Evolutionary conservation across 2,329 filamentous ascomycete species (phyloP).

Genomic region (Trichoderma guizhouense): DNA sequence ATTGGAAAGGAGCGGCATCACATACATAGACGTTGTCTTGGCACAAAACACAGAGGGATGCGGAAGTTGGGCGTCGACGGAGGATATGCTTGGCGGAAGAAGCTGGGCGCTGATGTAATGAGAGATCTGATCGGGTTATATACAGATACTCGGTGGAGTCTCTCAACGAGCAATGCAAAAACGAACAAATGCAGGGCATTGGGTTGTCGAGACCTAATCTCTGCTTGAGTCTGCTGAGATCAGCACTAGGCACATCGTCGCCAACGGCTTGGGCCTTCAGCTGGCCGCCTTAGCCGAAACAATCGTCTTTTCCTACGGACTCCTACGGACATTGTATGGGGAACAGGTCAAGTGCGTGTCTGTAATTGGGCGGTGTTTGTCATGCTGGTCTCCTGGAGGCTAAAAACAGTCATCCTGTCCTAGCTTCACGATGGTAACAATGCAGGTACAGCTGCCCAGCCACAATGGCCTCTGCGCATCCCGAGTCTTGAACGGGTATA

Average conservation of each 20-base stretch:
- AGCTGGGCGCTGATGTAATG: constrained; percentile 3
- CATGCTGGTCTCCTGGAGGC: background rate
- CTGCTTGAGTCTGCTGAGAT: background rate
- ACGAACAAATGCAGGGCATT: background rate
- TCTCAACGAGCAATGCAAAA: background rate
- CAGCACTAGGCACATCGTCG: constrained; percentile 4
- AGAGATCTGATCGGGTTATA: constrained; percentile 1
- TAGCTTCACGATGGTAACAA: background rate
- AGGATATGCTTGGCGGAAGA: background rate
- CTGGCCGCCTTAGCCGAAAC: constrained; percentile 14
- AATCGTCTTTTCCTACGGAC: background rate
- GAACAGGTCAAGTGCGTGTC: background rate
- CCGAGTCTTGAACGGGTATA: background rate
- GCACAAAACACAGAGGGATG: background rate
- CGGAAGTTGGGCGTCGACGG: background rate
- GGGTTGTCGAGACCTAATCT: constrained; percentile 12
- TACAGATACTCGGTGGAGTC: background rate
- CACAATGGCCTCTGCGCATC: background rate
- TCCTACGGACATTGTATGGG: background rate
- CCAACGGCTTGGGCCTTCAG: background rate
- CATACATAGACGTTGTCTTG: background rate
- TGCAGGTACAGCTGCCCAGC: constrained; percentile 3
- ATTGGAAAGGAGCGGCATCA: background rate
- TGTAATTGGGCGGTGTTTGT: constrained; percentile 3
- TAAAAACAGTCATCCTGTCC: constrained; percentile 10